A percentile compares a stretch with the other conserved stretches of the same genome.
These are phyloP conservation scores for Aegilops umbellulata DNA, from an alignment of 176 grass and related monocot genomes.

Conservation along the genomic window DNA sequence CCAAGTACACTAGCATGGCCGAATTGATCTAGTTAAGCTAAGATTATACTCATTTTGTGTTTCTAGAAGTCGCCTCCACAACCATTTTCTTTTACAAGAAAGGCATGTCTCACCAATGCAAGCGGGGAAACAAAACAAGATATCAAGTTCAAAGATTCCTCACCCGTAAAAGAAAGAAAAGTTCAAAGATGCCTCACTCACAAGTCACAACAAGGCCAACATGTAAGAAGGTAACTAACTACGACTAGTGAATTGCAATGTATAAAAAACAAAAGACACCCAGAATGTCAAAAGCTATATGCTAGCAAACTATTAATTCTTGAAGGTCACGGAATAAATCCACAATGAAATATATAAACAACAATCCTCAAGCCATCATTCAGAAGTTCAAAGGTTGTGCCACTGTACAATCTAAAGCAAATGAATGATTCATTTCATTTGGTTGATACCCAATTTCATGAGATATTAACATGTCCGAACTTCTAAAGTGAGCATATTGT, in stretches of 20 bases:
- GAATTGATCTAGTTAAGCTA: not conserved
- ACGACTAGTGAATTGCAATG: not conserved
- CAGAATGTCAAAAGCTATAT: not conserved
- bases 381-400: not conserved
- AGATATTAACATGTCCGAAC: not conserved
- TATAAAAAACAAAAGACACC: conserved; percentile 21
- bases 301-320: not conserved
- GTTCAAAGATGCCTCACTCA: not conserved
- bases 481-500: not conserved
- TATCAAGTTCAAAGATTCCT: not conserved
- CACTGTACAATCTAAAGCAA: not conserved
- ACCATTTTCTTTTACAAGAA: no score
- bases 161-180: not conserved
- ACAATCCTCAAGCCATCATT: not conserved
- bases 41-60: conserved; percentile 3
- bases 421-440: not conserved
- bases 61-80: not conserved
- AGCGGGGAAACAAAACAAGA: conserved; percentile 2
- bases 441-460: not conserved
- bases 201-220: conserved; percentile 12
- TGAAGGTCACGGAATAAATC: not conserved
- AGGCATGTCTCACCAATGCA: not conserved
- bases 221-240: not conserved
- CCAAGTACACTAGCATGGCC: not conserved
- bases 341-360: not conserved